Percentiles rank a stretch among this genome's conserved stretches.
phyloP scores from a whole-genome alignment of 2,329 filamentous ascomycete species.

The Aspergillus intermedius region DNA sequence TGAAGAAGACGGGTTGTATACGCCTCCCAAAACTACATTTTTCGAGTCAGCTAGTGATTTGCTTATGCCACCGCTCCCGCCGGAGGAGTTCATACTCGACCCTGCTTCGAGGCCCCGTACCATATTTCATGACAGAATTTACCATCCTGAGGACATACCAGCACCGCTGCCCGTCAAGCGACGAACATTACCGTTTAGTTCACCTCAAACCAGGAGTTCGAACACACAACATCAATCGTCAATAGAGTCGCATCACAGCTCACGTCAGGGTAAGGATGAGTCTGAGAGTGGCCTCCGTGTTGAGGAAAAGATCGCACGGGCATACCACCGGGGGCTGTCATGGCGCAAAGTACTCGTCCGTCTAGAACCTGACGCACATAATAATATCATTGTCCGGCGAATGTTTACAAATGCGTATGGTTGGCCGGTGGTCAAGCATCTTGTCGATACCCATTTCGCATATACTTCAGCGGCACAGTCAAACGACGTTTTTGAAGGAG shows the following conservation, averaged over 20 bases:
- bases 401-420: constrained; percentile 97
- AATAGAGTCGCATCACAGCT: constrained; percentile 8
- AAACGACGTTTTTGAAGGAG: constrained; percentile 60
- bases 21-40: constrained; percentile 83
- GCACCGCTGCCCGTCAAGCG: constrained; percentile 54
- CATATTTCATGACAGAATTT: constrained; percentile 95
- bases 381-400: constrained; percentile 93
- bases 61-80: constrained; percentile 80
- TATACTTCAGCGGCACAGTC: constrained; percentile 62
- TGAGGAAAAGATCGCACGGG: constrained; percentile 94
- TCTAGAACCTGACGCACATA: constrained; percentile 93
- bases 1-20: constrained; percentile 49
- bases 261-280: constrained; percentile 4
- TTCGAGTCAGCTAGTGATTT: constrained; percentile 93
- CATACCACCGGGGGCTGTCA: constrained; percentile 82
- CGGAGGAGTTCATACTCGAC: constrained; percentile 74
- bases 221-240: constrained; percentile 5
- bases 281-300: constrained; percentile 62
- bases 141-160: constrained; percentile 89
- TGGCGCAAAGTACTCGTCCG: constrained; percentile 97
- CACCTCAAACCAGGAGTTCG: constrained; percentile 14
- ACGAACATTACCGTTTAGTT: constrained; percentile 33
- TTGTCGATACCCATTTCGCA: constrained; percentile 90
- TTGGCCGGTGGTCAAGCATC: constrained; percentile 92
- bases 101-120: constrained; percentile 74